phyloP scores from a whole-genome alignment of 768 basidiomycete genomes.

The Suillus luteus region DNA sequence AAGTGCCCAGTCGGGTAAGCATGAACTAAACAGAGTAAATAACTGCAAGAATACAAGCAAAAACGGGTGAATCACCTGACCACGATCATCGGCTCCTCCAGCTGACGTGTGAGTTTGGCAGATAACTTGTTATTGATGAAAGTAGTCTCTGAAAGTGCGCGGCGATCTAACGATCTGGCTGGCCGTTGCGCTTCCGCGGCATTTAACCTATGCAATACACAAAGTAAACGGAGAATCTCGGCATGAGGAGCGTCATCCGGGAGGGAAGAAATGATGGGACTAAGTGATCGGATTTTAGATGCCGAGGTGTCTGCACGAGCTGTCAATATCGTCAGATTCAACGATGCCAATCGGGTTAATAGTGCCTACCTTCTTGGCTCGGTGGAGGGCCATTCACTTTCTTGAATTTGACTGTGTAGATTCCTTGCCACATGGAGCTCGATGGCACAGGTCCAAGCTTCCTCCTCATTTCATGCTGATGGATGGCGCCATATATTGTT shows the following conservation, averaged over 20 bases:
- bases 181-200: slow-evolving; percentile 68
- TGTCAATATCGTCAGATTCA: slow-evolving; percentile 15
- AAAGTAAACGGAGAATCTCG: slow-evolving; percentile 87
- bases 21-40: slow-evolving; percentile 58
- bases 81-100: slow-evolving; percentile 99
- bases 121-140: slow-evolving; percentile 98
- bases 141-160: slow-evolving; percentile 71
- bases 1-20: slow-evolving; percentile 95
- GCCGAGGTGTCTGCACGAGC: slow-evolving; percentile 39
- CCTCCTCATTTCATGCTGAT: slow-evolving; percentile 85
- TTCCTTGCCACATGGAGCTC: slow-evolving; percentile 83
- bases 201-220: slow-evolving; percentile 84
- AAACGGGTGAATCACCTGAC: slow-evolving; percentile 67
- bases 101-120: slow-evolving; percentile 94
- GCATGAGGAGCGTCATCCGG: slow-evolving; percentile 84
- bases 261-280: slow-evolving; percentile 72
- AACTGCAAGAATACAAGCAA: neutral
- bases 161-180: slow-evolving; percentile 46
- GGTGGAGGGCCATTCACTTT: slow-evolving; percentile 85
- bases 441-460: slow-evolving; percentile 62
- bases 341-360: neutral
- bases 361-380: slow-evolving; percentile 54
- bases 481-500: slow-evolving; percentile 95
- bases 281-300: slow-evolving; percentile 60
- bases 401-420: slow-evolving; percentile 91